Evolutionary conservation across 2,329 filamentous ascomycete species (phyloP), one percentile per base, ranked within the genome.

Genomic region (Didymella glomerata): DNA sequence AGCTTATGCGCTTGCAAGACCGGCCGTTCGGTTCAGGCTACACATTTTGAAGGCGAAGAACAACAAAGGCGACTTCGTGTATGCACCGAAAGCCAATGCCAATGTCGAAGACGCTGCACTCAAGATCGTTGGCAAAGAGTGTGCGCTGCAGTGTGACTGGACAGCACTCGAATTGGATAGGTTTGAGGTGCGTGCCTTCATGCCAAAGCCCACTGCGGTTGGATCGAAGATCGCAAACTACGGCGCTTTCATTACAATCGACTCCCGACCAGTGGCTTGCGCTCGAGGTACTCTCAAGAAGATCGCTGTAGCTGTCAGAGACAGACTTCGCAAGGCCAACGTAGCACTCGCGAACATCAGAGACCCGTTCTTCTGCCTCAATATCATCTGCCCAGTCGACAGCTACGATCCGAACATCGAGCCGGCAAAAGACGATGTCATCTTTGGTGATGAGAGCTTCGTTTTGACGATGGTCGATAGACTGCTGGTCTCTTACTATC

Each of bases 351-450:
- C 66, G 7, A 66, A 73, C 10, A 64, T 80, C 22, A 81, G 80
- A 18, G 83, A 85, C 49, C 82, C 84, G 0, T 92, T 93, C 69
- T 75, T 92, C 40, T 82, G 82, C 40, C 75, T 93, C 36, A 84
- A 87, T 56, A 86, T 93, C 28, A 73, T 72, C 14, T 93, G 89
- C 68, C 83, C 86, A 0, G 70, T 78, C 1, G 82, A 82, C 27
- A 87, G 81, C 57, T 93, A 93, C 67, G 90, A 93, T 75, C 80
- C 83, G 1, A 93, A 93, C 64, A 76, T 93, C 6, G 87, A 92
- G 60, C 85, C 90, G 3, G 80, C 86, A 3, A 93, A 93, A 70
- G 86, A 91, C 56, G 86, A 92, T 66, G 83, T 93, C 2, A 68
- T 92, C 0, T 92, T 93, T 68, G 80, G 79, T 4, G 79, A 91